phyloP scores from a whole-genome alignment of 176 grass and related monocot species.

The Phyllostachys edulis region DNA sequence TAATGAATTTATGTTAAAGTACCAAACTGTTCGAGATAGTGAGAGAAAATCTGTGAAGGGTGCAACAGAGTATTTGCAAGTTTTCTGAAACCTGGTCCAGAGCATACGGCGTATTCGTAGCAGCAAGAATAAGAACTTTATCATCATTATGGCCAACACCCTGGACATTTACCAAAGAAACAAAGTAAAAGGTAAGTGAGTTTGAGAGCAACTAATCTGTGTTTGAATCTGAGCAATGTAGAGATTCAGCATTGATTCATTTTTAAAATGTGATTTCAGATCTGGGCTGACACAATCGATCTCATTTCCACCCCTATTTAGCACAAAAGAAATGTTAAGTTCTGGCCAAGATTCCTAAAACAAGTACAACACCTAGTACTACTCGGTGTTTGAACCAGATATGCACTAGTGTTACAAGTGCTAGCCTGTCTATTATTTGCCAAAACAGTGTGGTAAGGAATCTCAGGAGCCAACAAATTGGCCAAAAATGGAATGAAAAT shows the following conservation, averaged over 20 bases:
- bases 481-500: neutral
- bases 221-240: neutral
- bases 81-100: constrained; percentile 71
- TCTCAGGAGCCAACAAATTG: neutral
- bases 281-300: neutral
- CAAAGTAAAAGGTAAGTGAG: neutral
- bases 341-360: neutral
- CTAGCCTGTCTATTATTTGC: neutral
- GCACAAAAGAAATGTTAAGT: neutral
- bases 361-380: neutral
- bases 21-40: constrained; percentile 10
- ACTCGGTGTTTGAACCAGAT: neutral
- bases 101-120: constrained; percentile 95
- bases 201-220: neutral
- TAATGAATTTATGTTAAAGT: constrained; percentile 25
- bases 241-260: neutral
- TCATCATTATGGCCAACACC: constrained; percentile 97
- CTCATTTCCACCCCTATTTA: neutral
- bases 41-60: neutral
- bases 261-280: neutral
- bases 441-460: neutral
- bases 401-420: neutral
- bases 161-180: constrained; percentile 38
- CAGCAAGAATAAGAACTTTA: constrained; percentile 96
- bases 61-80: neutral